Evolutionary conservation across 345 rosid species (phyloP), one percentile per base, ranked within the genome.

Genomic region (Dovyalis caffra): DNA sequence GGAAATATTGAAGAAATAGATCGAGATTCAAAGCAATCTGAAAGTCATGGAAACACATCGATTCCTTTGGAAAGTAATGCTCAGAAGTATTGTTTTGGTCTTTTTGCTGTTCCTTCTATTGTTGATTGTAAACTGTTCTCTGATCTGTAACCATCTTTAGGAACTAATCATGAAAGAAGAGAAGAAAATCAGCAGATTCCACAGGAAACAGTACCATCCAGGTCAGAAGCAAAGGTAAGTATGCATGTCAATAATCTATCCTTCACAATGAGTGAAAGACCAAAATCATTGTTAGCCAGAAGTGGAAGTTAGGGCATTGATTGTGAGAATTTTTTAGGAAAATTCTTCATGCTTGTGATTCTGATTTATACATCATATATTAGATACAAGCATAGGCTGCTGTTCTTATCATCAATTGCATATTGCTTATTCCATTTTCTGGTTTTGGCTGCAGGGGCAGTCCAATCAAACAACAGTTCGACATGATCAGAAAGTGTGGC

Each of bases 181-280:
- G 85, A 76, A 34, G 81, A 76, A 69, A 76, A 73, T 34, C 80
- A 70, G 57, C 62, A 64, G 64, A 76, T 75, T 80, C 78, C 77
- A 74, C 86, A 74, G 76, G 74, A 79, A 58, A 66, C 67, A 32
- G 56, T 60, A 28, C 31, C 49, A 66, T 34, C 71, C 3, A 80
- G 66, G 73, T 80, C 92, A 33, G 76, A 10, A 68, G 79, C 71
- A 53, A 78, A 86, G 94, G 97, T 92, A 77, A 60, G 74, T 69
- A 45, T 75, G 3, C 62, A 10, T 31, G n/a, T 49, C 33, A 64
- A 20, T 66, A 3, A 23, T 61, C 11, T 63, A 6, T 47, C 25
- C 65, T 66, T 56, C 35, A 60, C 40, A 70, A 45, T 25, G 70
- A 10, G 49, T 53, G 62, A 25, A 57, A 20, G 62, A 57, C 28